These are phyloP conservation scores for Lantana camara DNA, from an alignment of 257 asterid species.

Conservation along the genomic window DNA sequence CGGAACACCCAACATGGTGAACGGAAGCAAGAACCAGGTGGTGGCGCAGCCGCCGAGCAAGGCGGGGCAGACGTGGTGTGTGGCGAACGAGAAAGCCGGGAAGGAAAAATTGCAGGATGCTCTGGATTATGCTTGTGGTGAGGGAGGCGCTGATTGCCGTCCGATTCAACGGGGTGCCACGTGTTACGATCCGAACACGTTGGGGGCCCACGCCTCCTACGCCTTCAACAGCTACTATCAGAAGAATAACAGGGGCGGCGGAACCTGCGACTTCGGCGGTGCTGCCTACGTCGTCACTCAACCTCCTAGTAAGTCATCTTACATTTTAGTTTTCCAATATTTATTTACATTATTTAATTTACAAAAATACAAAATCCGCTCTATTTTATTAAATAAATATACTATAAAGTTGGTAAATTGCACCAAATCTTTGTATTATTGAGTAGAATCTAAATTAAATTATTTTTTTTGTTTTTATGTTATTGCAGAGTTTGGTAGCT, in stretches of 20 bases:
- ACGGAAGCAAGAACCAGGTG: slow-evolving; percentile 35
- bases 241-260: slow-evolving; percentile 47
- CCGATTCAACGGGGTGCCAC: slow-evolving; percentile 56
- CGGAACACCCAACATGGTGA: slow-evolving; percentile 18
- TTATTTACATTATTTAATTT: too few relatives aligned
- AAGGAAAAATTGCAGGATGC: slow-evolving; percentile 44
- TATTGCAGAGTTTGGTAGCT: slow-evolving; percentile 37
- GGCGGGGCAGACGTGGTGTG: slow-evolving; percentile 58
- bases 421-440: too few relatives aligned
- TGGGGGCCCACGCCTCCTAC: slow-evolving; percentile 60
- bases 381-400: too few relatives aligned
- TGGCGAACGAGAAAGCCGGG: slow-evolving; percentile 46
- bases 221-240: slow-evolving; percentile 76
- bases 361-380: too few relatives aligned
- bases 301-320: slow-evolving; percentile 30
- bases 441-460: too few relatives aligned
- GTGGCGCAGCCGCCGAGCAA: slow-evolving; percentile 3
- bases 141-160: slow-evolving; percentile 71
- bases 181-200: slow-evolving; percentile 51
- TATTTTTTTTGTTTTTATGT: slow-evolving; percentile 16
- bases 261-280: slow-evolving; percentile 64
- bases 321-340: neutral
- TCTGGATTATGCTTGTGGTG: slow-evolving; percentile 60
- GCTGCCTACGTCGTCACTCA: slow-evolving; percentile 55
- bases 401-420: too few relatives aligned